Percentiles rank a stretch among this genome's conserved stretches.
These are phyloP conservation scores for Periconia sp. DNA, from an alignment of 2,329 filamentous ascomycete species.

Conservation along the genomic window DNA sequence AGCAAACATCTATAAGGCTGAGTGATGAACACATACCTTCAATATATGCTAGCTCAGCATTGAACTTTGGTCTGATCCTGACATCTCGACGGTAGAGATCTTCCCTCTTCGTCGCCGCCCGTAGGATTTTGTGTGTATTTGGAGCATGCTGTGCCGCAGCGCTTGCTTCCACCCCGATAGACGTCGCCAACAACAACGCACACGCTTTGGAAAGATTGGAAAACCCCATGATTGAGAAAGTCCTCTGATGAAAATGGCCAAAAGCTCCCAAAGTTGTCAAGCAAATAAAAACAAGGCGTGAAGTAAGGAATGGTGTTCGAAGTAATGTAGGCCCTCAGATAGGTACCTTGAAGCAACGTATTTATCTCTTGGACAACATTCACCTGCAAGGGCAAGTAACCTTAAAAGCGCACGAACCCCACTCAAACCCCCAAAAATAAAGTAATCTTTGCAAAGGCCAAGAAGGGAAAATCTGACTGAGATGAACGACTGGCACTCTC, in stretches of 20 bases:
- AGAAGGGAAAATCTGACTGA: too few relatives aligned
- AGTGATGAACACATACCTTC: slow-evolving; percentile 29
- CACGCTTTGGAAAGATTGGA: slow-evolving; percentile 20
- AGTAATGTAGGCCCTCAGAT: too few relatives aligned
- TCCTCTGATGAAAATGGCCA: slow-evolving; percentile 13
- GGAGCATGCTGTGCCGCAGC: slow-evolving; percentile 3
- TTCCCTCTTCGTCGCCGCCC: slow-evolving; percentile 37
- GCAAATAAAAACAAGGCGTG: background rate
- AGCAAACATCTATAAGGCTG: slow-evolving; percentile 1
- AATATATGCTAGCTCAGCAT: slow-evolving; percentile 38
- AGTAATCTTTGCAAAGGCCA: too few relatives aligned
- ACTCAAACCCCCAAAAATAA: too few relatives aligned
- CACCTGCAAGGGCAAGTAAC: too few relatives aligned
- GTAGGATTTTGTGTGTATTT: slow-evolving; percentile 31
- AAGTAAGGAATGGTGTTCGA: too few relatives aligned
- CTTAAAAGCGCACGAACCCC: too few relatives aligned
- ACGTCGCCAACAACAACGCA: slow-evolving; percentile 21
- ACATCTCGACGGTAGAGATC: slow-evolving; percentile 30
- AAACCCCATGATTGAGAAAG: too few relatives aligned
- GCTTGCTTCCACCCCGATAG: slow-evolving; percentile 17
- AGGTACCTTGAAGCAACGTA: too few relatives aligned
- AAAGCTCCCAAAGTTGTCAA: background rate
- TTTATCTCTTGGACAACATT: too few relatives aligned
- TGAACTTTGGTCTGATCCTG: slow-evolving; percentile 33
- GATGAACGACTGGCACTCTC: too few relatives aligned